These are phyloP conservation scores for Monilinia aucupariae DNA, from an alignment of 2,329 filamentous ascomycete genomes.

Conservation along the genomic window DNA sequence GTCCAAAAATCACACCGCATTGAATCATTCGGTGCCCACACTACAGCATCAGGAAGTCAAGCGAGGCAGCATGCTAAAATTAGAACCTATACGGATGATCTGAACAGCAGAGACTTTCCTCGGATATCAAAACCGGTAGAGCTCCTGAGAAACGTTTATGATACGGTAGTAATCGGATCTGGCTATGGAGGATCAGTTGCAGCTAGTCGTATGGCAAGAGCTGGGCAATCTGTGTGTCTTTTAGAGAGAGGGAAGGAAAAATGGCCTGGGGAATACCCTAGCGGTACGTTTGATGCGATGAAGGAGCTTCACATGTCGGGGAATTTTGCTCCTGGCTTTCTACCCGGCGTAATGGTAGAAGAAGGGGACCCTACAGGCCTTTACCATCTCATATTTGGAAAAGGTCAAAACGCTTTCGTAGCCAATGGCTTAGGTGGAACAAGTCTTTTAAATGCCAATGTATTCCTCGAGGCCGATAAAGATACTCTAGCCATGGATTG, in stretches of 20 bases:
- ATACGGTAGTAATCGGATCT: slow-evolving; percentile 62
- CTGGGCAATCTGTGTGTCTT: slow-evolving; percentile 55
- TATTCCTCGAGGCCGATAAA: slow-evolving; percentile 56
- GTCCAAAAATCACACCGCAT: slow-evolving; percentile 23
- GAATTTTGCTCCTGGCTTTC: slow-evolving; percentile 42
- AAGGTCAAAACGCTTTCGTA: slow-evolving; percentile 54
- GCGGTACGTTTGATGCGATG: slow-evolving; percentile 41
- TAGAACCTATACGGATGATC: slow-evolving; percentile 32
- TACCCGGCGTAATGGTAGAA: slow-evolving; percentile 41
- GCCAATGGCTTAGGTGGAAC: slow-evolving; percentile 54
- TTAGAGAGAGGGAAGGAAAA: slow-evolving; percentile 59
- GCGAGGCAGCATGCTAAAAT: slow-evolving; percentile 30
- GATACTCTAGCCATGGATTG: slow-evolving; percentile 47
- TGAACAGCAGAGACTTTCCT: slow-evolving; percentile 39
- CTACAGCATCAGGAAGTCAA: slow-evolving; percentile 24
- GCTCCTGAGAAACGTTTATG: slow-evolving; percentile 53
- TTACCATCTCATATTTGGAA: slow-evolving; percentile 58
- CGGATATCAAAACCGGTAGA: slow-evolving; percentile 53
- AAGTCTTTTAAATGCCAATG: slow-evolving; percentile 61
- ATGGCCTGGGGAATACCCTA: slow-evolving; percentile 63
- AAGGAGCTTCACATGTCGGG: slow-evolving; percentile 54
- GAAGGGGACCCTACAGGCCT: slow-evolving; percentile 53
- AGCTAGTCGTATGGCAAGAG: slow-evolving; percentile 58
- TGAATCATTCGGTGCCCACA: slow-evolving; percentile 24
- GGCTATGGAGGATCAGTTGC: slow-evolving; percentile 65